Evolutionary conservation across 2,329 filamentous ascomycete genomes (phyloP).

Genomic region (Aureobasidium sp.): DNA sequence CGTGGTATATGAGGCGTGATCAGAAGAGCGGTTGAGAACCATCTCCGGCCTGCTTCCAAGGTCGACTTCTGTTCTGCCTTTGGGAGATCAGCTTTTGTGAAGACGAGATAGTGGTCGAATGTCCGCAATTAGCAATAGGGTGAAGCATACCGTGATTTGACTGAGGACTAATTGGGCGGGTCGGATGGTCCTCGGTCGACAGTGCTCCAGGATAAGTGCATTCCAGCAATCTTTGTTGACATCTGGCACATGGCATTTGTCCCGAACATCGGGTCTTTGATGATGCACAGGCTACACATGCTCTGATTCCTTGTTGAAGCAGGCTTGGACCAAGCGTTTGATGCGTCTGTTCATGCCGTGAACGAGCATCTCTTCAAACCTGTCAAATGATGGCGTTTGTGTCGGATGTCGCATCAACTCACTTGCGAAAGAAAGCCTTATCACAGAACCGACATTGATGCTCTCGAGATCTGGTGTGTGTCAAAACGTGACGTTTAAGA

Average conservation of each 20-base stretch:
- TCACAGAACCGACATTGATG: constrained; percentile 17
- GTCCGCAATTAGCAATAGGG: no score
- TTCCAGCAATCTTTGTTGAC: constrained; percentile 16
- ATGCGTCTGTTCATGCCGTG: constrained; percentile 20
- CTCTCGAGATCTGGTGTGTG: constrained; percentile 17
- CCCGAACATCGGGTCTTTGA: constrained; percentile 25
- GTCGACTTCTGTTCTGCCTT: neutral
- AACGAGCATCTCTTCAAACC: constrained; percentile 18
- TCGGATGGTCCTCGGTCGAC: neutral
- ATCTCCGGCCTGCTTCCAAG: no score
- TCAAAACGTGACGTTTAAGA: constrained; percentile 19
- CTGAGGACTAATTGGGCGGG: neutral
- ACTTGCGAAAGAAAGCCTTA: constrained; percentile 20
- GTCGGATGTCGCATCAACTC: neutral
- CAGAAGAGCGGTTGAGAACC: neutral
- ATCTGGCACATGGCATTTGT: constrained; percentile 19
- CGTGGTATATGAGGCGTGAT: neutral
- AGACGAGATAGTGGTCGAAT: no score
- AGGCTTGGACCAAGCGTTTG: constrained; percentile 15
- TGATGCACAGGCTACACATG: constrained; percentile 21
- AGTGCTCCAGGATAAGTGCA: constrained; percentile 19
- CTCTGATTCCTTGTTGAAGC: constrained; percentile 16
- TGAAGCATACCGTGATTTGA: neutral
- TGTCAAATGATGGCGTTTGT: neutral
- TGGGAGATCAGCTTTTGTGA: neutral